Evolutionary conservation across 495 filamentous ascomycete genomes (phyloP).

Genomic region (Terfezia claveryi): DNA sequence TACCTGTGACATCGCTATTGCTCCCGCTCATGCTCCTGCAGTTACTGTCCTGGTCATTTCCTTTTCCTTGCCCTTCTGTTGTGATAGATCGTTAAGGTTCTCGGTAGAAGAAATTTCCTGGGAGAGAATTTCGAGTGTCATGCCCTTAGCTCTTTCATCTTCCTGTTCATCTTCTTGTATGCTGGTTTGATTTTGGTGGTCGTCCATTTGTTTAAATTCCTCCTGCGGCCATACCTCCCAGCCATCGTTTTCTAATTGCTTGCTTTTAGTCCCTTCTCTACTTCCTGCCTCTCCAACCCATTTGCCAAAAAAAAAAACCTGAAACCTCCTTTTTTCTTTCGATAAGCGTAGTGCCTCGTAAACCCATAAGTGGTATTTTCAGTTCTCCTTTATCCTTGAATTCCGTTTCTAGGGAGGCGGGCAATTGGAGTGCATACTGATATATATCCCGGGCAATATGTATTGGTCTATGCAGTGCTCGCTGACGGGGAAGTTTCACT

Average conservation of each 20-base stretch:
- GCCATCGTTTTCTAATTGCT: slow-evolving; percentile 21
- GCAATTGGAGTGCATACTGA: slow-evolving; percentile 56
- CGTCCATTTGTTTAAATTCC: slow-evolving; percentile 33
- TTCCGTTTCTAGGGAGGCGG: slow-evolving; percentile 68
- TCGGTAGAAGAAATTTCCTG: slow-evolving; percentile 29
- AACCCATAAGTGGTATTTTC: slow-evolving; percentile 68
- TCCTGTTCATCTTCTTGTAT: slow-evolving; percentile 27
- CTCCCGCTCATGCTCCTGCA: slow-evolving; percentile 13
- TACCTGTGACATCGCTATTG: slow-evolving; percentile 72
- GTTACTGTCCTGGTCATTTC: background rate
- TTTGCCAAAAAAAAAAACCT: slow-evolving; percentile 54
- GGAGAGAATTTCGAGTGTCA: slow-evolving; percentile 31
- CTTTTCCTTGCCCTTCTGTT: slow-evolving; percentile 21
- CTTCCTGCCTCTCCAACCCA: slow-evolving; percentile 6
- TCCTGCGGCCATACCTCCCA: slow-evolving; percentile 50
- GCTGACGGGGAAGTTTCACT: slow-evolving; percentile 74
- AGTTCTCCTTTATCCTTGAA: slow-evolving; percentile 36
- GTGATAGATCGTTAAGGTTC: background rate
- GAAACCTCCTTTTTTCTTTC: slow-evolving; percentile 40
- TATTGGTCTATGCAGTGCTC: slow-evolving; percentile 48
- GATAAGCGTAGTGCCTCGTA: slow-evolving; percentile 68
- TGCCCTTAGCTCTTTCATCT: background rate
- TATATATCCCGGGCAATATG: slow-evolving; percentile 62
- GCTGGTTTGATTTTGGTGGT: too few species aligned
- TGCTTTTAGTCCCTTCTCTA: slow-evolving; percentile 4